Base-by-base conservation (phyloP, 78 protist species). In the Cavenderia fasciculata region DNA sequence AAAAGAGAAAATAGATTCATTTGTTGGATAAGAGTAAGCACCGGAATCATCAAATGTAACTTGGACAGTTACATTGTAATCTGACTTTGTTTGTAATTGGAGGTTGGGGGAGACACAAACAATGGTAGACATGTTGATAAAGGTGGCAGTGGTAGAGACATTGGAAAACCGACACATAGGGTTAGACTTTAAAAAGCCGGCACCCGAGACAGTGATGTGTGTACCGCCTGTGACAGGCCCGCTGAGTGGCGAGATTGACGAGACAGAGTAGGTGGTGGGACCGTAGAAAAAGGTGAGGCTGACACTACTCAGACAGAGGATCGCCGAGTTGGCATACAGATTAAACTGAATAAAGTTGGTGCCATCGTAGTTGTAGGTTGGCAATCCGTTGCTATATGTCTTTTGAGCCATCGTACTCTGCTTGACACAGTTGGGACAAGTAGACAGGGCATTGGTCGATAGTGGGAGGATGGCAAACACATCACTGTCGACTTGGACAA, bases 61-160 rank as follows among this genome's bases (percentile, higher is more conserved):
- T 68, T 82, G 89, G 38, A 82, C 11, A 5, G 75, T 56, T 21
- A 82, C 89, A 56, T 68, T 68, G n/a, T 46, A 65, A 23, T 61
- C 59, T 10, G 59, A 27, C 12, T 23, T 38, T 7, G n/a, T 40
- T 0, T 25, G 25, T 11, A 33, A 14, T 0, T 31, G 2, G 4
- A 68, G 18, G 19, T 31, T 21, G 14, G 89, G 89, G 12, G 74
- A 44, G 2, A 34, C 10, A 68, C 89, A 82, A 27, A 46, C 7
- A 11, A 68, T 16, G 34, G 23, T 19, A 14, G 89, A 54, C 19
- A 21, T 16, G 21, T 66, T 68, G 10, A 52, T 27, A 23, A 27
- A 82, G 27, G 41, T n/a, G 18, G 68, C 89, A 3, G n/a, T 19
- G 19, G 70, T 14, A 16, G 18, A 56, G 11, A 21, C 4, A 2